Conservation (phyloP, 805 yeast species). For the Yamadazyma paraphyllophila region DNA sequence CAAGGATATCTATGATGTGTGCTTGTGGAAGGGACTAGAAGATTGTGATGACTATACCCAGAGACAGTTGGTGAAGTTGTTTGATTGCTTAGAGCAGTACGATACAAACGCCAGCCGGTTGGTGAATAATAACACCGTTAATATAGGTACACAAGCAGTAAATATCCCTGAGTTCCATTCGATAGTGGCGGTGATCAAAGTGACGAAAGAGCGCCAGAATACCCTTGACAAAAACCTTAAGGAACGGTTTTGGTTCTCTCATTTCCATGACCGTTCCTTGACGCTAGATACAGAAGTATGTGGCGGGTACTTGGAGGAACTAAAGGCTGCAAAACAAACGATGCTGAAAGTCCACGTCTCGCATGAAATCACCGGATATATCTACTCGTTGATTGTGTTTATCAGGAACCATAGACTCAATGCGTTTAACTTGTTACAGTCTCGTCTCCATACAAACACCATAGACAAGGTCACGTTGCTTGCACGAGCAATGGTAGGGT, state of each 20-base stretch:
- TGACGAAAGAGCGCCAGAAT: not conserved
- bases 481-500: conserved; percentile 25
- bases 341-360: conserved; percentile 23
- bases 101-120: conserved; percentile 17
- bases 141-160: conserved; percentile 7
- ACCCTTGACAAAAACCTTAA: conserved; percentile 18
- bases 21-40: conserved; percentile 9
- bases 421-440: conserved; percentile 35
- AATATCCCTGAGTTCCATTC: conserved; percentile 16
- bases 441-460: conserved; percentile 33
- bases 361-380: conserved; percentile 36
- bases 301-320: not conserved
- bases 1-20: not conserved
- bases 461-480: conserved; percentile 29
- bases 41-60: conserved; percentile 12
- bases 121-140: not conserved
- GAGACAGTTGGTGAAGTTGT: conserved; percentile 16
- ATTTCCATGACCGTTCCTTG: conserved; percentile 8
- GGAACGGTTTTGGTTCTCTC: conserved; percentile 28
- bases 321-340: not conserved
- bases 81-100: conserved; percentile 21
- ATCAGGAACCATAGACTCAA: conserved; percentile 38
- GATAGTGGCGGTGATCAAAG: conserved; percentile 17
- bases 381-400: conserved; percentile 35
- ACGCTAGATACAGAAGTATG: too few relatives aligned